Evolutionary conservation across 345 rosid species (phyloP).

Genomic region (Syzygium grande): DNA sequence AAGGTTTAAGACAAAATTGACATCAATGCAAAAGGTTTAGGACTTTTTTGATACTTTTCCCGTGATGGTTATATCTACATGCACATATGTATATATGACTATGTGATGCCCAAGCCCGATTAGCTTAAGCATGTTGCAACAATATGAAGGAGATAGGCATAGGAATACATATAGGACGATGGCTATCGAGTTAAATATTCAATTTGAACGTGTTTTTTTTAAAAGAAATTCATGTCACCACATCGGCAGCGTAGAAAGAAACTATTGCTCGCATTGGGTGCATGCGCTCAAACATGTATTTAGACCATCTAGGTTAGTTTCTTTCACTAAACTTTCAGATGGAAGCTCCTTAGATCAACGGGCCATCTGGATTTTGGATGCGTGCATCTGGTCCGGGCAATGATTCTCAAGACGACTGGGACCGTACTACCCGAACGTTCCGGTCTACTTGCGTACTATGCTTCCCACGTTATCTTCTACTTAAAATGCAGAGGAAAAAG

Average conservation of each 20-base stretch:
- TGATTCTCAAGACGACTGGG: neutral
- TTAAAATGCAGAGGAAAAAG: neutral
- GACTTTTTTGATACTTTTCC: too few species aligned
- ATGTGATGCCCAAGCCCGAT: rapidly evolving
- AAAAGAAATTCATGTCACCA: neutral
- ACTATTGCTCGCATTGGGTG: neutral
- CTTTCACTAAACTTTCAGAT: neutral
- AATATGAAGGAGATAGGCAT: neutral
- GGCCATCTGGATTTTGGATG: neutral
- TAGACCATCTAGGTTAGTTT: neutral
- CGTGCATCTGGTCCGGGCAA: neutral
- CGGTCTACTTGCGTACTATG: neutral
- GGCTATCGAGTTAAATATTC: neutral
- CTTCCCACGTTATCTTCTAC: neutral
- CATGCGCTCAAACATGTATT: neutral
- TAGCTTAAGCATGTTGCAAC: neutral
- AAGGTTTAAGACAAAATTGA: too few species aligned
- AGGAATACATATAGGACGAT: neutral
- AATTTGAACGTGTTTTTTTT: neutral
- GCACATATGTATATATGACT: neutral
- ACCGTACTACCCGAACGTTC: neutral
- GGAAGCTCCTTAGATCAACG: neutral
- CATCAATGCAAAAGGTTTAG: too few species aligned
- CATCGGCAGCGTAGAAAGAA: neutral
- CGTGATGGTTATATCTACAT: neutral